These are phyloP conservation scores for Trichosporon sp. DNA, from an alignment of 1,284 basidiomycete genomes.

Conservation along the genomic window DNA sequence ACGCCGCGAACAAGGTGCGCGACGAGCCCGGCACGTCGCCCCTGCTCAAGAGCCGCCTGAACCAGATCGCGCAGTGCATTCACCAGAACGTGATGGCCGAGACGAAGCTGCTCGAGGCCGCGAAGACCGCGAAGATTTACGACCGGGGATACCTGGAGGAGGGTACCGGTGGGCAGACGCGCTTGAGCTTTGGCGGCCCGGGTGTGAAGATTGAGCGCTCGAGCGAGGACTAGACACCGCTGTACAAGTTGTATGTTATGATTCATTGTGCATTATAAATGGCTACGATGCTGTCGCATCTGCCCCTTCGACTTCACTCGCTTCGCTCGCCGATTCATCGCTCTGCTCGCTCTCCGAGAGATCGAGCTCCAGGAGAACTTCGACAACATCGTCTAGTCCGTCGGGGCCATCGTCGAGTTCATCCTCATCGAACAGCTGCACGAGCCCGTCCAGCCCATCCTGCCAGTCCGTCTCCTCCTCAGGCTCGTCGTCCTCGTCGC, in stretches of 20 bases:
- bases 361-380: neutral
- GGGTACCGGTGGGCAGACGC: slow-evolving; percentile 7
- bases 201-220: neutral
- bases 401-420: neutral
- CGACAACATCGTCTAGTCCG: neutral
- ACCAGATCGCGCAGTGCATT: neutral
- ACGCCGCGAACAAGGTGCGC: neutral
- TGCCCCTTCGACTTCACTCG: neutral
- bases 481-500: neutral
- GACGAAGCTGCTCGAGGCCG: neutral
- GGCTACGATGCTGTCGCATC: too few relatives aligned
- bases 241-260: neutral
- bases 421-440: neutral
- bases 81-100: neutral
- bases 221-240: neutral
- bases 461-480: neutral
- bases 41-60: neutral
- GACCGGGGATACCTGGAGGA: neutral
- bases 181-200: slow-evolving; percentile 10
- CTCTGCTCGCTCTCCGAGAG: neutral
- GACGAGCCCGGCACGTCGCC: neutral
- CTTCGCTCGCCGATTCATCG: neutral
- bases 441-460: neutral
- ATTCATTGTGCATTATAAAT: neutral
- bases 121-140: neutral